Percentiles rank a stretch among this genome's conserved stretches.
phyloP scores from a whole-genome alignment of 768 basidiomycete species.

The Galerina marginata region DNA sequence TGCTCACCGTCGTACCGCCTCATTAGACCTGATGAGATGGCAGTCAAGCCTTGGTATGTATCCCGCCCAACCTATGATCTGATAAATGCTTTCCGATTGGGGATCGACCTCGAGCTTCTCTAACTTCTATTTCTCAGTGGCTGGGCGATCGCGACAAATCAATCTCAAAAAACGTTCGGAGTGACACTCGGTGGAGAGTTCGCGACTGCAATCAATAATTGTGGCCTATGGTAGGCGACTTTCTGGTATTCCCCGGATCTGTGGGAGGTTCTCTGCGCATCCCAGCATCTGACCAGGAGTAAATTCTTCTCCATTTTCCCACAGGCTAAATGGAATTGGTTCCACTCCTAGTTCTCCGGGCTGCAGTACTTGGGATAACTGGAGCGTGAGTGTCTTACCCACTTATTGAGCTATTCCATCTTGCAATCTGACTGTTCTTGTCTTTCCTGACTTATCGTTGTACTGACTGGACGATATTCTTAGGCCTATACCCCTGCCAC shows the following conservation, averaged over 20 bases:
- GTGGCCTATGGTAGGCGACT: slow-evolving; percentile 61
- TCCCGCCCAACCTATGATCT: slow-evolving; percentile 16
- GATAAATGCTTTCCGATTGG: slow-evolving; percentile 20
- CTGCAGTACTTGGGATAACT: slow-evolving; percentile 49
- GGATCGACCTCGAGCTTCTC: slow-evolving; percentile 22
- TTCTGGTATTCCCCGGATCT: slow-evolving; percentile 10
- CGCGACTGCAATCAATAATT: slow-evolving; percentile 79
- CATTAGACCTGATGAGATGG: slow-evolving; percentile 43
- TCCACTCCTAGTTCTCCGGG: slow-evolving; percentile 38
- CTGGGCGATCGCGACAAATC: slow-evolving; percentile 57
- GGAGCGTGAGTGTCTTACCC: slow-evolving; percentile 39
- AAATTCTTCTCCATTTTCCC: slow-evolving; percentile 16
- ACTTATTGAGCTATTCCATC: neutral
- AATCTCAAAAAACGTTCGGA: slow-evolving; percentile 76
- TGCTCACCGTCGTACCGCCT: slow-evolving; percentile 13
- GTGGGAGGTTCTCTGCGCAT: slow-evolving; percentile 11
- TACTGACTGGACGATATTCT: slow-evolving; percentile 13
- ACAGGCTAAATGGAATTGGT: slow-evolving; percentile 54
- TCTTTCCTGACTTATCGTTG: slow-evolving; percentile 6
- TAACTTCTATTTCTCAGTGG: slow-evolving; percentile 39
- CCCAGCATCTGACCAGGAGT: slow-evolving; percentile 17
- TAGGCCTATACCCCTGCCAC: slow-evolving; percentile 61
- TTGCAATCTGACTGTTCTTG: slow-evolving; percentile 4
- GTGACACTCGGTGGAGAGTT: slow-evolving; percentile 86
- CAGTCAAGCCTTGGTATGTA: slow-evolving; percentile 50